Conservation (phyloP, 1,284 basidiomycete species). For the Xerocomus amazonicus region DNA sequence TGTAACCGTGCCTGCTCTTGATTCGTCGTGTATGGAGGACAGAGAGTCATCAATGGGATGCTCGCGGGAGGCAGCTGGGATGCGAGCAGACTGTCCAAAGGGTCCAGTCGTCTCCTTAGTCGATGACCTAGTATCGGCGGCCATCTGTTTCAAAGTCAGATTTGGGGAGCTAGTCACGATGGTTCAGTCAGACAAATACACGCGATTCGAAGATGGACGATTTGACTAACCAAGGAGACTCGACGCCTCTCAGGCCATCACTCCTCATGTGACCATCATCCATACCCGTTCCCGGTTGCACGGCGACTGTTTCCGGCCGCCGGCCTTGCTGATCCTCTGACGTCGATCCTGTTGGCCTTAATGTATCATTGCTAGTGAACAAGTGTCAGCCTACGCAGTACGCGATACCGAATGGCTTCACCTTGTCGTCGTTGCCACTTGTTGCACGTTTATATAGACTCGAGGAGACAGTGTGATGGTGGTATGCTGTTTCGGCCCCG, state of each 20-base stretch:
- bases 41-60: not conserved
- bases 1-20: not conserved
- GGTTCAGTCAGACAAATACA: not conserved
- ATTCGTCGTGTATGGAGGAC: not conserved
- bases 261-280: not conserved
- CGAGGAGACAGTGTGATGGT: conserved; percentile 1
- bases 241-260: not conserved
- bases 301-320: not conserved
- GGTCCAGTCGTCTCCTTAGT: not conserved
- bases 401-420: not conserved
- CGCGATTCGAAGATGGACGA: not conserved
- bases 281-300: not conserved
- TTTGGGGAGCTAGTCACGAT: not conserved
- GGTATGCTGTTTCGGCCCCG: not conserved
- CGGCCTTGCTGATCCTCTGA: not conserved
- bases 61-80: too few relatives aligned
- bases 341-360: not conserved
- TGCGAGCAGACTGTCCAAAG: too few relatives aligned
- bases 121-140: not conserved
- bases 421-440: not conserved
- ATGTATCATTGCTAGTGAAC: not conserved
- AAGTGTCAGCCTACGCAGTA: not conserved
- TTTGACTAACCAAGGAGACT: not conserved
- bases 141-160: too few relatives aligned
- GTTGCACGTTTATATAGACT: not conserved